phyloP scores from a whole-genome alignment of 164 flowering plant species.

The Vitis labrusca region DNA sequence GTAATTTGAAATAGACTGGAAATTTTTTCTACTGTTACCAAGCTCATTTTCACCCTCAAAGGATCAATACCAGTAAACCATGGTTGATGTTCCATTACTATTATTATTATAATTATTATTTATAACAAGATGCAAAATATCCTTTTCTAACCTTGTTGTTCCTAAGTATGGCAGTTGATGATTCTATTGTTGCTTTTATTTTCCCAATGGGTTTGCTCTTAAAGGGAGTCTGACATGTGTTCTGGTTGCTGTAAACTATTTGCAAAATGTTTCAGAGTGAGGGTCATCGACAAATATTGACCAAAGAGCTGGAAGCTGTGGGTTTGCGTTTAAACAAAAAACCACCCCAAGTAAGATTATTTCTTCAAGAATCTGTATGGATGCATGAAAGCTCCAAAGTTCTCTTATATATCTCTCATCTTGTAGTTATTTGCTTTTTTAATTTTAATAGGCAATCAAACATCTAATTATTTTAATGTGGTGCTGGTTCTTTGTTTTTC shows the following conservation, averaged over 20 bases:
- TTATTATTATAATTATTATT: too few relatives aligned
- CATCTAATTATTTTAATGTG: too few relatives aligned
- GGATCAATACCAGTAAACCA: too few relatives aligned
- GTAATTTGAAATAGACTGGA: background rate
- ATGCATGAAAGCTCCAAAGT: background rate
- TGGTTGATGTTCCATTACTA: too few relatives aligned
- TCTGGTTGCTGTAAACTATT: background rate
- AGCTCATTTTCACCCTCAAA: background rate
- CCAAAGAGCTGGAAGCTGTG: constrained; percentile 96
- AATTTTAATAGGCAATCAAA: too few relatives aligned
- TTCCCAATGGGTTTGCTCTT: too few relatives aligned
- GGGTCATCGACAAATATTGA: constrained; percentile 98
- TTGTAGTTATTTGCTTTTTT: background rate
- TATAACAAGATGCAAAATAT: too few relatives aligned
- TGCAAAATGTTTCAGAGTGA: constrained; percentile 66
- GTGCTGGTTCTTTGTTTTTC: too few relatives aligned
- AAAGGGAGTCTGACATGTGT: too few relatives aligned
- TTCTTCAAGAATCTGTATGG: background rate
- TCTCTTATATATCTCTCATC: background rate
- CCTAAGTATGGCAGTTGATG: too few relatives aligned
- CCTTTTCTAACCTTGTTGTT: too few relatives aligned
- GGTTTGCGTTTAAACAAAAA: constrained; percentile 93
- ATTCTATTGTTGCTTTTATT: background rate
- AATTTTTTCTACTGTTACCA: background rate
- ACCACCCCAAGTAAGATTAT: constrained; percentile 86